These are phyloP conservation scores for Circinella umbellata DNA, from an alignment of 371 early-diverging fungal genomes.

Conservation along the genomic window DNA sequence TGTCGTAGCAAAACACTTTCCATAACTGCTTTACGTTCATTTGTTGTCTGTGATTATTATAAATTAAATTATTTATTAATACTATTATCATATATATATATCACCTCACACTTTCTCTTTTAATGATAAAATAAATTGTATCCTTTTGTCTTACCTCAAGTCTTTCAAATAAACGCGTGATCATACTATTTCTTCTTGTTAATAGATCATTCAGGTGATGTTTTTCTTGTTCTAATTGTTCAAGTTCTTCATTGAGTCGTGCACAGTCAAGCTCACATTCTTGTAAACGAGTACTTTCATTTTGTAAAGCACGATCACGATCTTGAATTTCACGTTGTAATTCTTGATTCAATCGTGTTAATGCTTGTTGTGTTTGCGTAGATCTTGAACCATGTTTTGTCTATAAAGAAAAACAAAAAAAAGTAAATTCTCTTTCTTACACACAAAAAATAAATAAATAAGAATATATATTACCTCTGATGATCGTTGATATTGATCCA, in stretches of 20 bases:
- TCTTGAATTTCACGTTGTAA: slow-evolving; percentile 33
- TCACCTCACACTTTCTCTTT: too few relatives aligned
- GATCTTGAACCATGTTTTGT: slow-evolving; percentile 4
- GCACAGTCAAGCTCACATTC: slow-evolving; percentile 4
- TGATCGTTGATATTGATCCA: slow-evolving; percentile 25
- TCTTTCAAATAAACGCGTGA: slow-evolving; percentile 28
- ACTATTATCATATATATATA: not conserved
- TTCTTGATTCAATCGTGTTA: slow-evolving; percentile 32
- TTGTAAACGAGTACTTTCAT: slow-evolving; percentile 17
- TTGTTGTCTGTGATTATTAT: slow-evolving; percentile 25
- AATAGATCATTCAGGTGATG: slow-evolving; percentile 20
- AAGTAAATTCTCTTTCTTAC: not conserved
- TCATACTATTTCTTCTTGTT: slow-evolving; percentile 25
- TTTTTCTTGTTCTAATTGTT: slow-evolving; percentile 13
- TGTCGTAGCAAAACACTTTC: slow-evolving; percentile 47
- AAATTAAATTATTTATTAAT: not conserved
- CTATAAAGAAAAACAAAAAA: not conserved
- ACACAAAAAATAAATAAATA: not conserved
- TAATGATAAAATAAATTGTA: too few relatives aligned
- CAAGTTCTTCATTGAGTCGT: slow-evolving; percentile 15
- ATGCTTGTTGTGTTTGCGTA: slow-evolving; percentile 14
- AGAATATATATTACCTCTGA: not conserved
- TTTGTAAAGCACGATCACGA: slow-evolving; percentile 20
- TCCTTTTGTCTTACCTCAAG: slow-evolving; percentile 33
- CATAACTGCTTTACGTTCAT: slow-evolving; percentile 44